phyloP scores from a whole-genome alignment of 805 yeast genomes.

The Debaryomyces tyrocola region DNA sequence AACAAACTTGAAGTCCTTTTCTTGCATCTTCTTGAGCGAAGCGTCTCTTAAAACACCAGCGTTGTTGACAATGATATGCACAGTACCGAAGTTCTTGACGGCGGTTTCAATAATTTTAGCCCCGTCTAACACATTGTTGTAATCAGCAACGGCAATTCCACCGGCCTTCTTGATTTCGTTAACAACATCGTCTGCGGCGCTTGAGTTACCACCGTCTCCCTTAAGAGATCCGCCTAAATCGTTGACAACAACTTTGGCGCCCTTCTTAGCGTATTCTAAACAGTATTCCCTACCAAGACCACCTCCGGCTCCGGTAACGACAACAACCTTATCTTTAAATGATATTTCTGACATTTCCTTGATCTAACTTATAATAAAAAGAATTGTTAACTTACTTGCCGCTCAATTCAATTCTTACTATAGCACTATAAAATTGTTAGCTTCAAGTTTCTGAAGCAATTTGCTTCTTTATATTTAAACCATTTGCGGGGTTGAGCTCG shows the following conservation, averaged over 20 bases:
- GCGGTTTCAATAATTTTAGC: slow-evolving; percentile 85
- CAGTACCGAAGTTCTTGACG: slow-evolving; percentile 79
- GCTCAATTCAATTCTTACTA: not conserved
- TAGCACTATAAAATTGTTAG: not conserved
- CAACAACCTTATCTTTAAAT: slow-evolving; percentile 83
- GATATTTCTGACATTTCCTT: slow-evolving; percentile 31
- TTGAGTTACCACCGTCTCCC: slow-evolving; percentile 68
- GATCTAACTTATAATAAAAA: not conserved
- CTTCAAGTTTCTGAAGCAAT: not conserved
- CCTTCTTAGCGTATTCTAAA: slow-evolving; percentile 80
- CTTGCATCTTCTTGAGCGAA: slow-evolving; percentile 82
- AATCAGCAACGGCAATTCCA: slow-evolving; percentile 90
- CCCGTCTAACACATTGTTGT: slow-evolving; percentile 86
- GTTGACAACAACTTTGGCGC: slow-evolving; percentile 93
- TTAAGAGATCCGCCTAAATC: slow-evolving; percentile 84
- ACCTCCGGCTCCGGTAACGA: slow-evolving; percentile 97
- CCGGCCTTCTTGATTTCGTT: slow-evolving; percentile 75
- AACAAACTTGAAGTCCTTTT: slow-evolving; percentile 74
- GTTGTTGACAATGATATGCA: slow-evolving; percentile 86
- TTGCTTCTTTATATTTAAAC: not conserved
- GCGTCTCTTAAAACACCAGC: slow-evolving; percentile 94
- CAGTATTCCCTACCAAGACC: slow-evolving; percentile 92
- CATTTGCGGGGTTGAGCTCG: not conserved
- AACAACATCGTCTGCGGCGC: slow-evolving; percentile 88
- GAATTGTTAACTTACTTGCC: not conserved